Conservation (phyloP, 768 basidiomycete species). For the Lactarius evosmus region DNA sequence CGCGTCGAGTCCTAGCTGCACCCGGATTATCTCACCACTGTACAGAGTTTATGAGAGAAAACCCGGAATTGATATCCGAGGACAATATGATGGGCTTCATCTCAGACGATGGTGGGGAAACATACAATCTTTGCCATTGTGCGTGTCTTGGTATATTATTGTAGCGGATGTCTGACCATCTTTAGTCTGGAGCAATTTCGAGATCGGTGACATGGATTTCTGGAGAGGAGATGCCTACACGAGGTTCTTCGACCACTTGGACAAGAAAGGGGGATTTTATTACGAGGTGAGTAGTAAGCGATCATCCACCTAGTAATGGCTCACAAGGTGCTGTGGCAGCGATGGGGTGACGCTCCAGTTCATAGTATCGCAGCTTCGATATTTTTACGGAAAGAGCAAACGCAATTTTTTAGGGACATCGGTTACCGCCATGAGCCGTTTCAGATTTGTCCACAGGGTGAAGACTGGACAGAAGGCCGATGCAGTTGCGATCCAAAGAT, state of each 20-base stretch:
- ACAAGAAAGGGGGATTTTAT: constrained; percentile 80
- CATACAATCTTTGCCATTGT: constrained; percentile 79
- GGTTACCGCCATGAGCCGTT: constrained; percentile 81
- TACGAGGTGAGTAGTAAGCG: constrained; percentile 58
- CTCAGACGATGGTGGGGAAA: constrained; percentile 63
- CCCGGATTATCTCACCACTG: background rate
- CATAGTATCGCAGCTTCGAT: constrained; percentile 80
- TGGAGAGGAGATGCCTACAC: constrained; percentile 80
- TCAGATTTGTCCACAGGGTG: constrained; percentile 67
- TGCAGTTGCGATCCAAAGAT: constrained; percentile 72
- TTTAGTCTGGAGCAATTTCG: constrained; percentile 90
- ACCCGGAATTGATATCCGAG: constrained; percentile 58
- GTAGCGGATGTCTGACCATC: background rate
- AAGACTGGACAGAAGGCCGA: constrained; percentile 52
- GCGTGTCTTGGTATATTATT: constrained; percentile 22
- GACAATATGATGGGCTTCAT: constrained; percentile 74
- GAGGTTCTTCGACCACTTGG: constrained; percentile 82
- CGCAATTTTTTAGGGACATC: constrained; percentile 82
- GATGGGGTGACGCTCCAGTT: constrained; percentile 86
- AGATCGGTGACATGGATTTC: constrained; percentile 79
- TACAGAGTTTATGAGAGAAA: constrained; percentile 62
- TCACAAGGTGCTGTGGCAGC: constrained; percentile 36
- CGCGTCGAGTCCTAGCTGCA: constrained; percentile 27
- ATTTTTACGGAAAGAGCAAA: constrained; percentile 70
- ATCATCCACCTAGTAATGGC: background rate